Evolutionary conservation across 2,329 filamentous ascomycete species (phyloP), one percentile per base, ranked within the genome.

Genomic region (Conoideocrella luteorostrata): DNA sequence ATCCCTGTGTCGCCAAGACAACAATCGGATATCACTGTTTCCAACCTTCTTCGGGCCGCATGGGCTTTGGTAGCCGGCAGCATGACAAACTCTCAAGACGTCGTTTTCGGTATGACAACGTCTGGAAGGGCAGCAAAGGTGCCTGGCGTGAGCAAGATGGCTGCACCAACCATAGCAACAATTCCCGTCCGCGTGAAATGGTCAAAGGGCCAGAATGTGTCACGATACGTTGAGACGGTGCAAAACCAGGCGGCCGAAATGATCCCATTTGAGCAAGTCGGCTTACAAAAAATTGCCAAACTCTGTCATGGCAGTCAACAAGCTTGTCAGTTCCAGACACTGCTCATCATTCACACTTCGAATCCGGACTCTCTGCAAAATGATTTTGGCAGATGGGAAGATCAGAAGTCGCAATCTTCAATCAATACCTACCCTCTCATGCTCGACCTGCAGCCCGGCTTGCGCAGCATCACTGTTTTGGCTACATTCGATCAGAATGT

Each of bases 1-100:
- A 11, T 24, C 5, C 45, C 7, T 24, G 22, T 5, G n/a, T 22
- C 7, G 10, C 22, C 5, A 7, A 24, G 20, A 18, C 13, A 13
- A 21, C 20, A 10, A 23, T 26, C 12, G 3, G 30, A 48, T 62
- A 71, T 41, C 22, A 53, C 49, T 0, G 29, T 42, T 2, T 45
- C 52, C 1, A 52, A 39, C 0, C 5, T 52, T 2, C 26, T 56
- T 11, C 43, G 48, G 1, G 68, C 72, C 23, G 76, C 78, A 0
- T 68, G 74, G 52, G 67, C 70, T 10, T 69, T 73, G 41, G 54
- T 82, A 1, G 53, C 78, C 5, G 60, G 67, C 17, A 60, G 62
- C 11, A 80, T 80, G 48, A 54, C 67, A 3, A 74, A 48, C 2
- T 46, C 45, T 0, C 30, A 61, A 2, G 67, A 71, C 41, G 57